A percentile compares a stretch with the other conserved stretches of the same genome.
Conservation (phyloP, 345 rosid genomes). For the Fremontodendron californicum region DNA sequence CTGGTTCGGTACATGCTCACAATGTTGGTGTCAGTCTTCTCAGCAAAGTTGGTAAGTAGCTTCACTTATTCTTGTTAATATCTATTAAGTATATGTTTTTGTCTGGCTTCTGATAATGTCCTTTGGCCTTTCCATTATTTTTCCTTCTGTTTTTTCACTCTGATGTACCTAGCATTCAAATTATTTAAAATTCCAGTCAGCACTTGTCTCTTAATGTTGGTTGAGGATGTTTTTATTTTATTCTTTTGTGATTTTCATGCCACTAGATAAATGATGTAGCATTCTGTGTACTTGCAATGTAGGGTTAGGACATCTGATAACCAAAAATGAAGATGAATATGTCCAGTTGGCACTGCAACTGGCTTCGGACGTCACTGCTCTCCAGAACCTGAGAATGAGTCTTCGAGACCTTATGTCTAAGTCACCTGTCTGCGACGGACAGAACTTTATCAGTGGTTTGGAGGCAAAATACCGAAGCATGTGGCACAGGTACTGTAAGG, state of each 20-base stretch:
- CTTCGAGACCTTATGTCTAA: constrained; percentile 86
- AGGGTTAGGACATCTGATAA: constrained; percentile 80
- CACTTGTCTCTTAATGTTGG: not conserved
- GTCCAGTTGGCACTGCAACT: constrained; percentile 70
- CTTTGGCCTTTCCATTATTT: not conserved
- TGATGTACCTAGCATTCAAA: not conserved
- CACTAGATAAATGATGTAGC: not conserved
- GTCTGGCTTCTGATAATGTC: not conserved
- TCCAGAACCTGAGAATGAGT: constrained; percentile 70
- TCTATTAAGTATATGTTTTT: not conserved
- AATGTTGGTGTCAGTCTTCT: constrained; percentile 98
- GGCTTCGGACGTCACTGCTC: constrained; percentile 77
- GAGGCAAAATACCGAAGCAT: constrained; percentile 69
- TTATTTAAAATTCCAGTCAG: not conserved
- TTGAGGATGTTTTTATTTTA: not conserved
- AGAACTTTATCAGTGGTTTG: constrained; percentile 54
- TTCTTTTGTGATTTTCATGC: not conserved
- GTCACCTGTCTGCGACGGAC: constrained; percentile 83
- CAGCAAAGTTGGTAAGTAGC: constrained; percentile 71
- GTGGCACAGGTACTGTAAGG: constrained; percentile 88
- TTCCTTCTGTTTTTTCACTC: not conserved
- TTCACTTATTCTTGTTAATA: not conserved
- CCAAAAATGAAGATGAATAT: constrained; percentile 84
- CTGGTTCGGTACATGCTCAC: constrained; percentile 94
- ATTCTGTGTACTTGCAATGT: constrained; percentile 20